Percentiles rank a stretch among this genome's conserved stretches.
Evolutionary conservation across 352 stramenopile species (phyloP).

Genomic region (Phytopythium kandeliae): DNA sequence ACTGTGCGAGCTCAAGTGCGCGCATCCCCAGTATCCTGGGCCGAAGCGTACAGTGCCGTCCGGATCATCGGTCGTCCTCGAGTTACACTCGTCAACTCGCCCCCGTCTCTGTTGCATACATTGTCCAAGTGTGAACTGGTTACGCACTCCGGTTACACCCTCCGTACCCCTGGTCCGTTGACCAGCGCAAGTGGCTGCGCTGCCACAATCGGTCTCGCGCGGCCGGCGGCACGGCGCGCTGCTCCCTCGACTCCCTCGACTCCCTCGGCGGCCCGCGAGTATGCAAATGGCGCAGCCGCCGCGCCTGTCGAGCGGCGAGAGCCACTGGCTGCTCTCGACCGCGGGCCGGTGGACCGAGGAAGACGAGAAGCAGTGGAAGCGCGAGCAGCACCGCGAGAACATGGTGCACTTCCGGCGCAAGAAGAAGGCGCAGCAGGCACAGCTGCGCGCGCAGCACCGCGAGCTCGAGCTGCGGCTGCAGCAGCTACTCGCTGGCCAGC

Average conservation of each 20-base stretch:
- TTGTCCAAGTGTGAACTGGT: neutral
- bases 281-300: constrained; percentile 14
- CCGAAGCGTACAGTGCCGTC: constrained; percentile 1
- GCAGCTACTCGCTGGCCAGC: constrained; percentile 31
- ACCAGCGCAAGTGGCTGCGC: no score
- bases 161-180: no score
- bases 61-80: neutral
- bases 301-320: constrained; percentile 21
- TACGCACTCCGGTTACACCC: no score
- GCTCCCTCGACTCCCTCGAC: no score
- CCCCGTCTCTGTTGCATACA: no score
- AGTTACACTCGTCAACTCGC: neutral
- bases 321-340: constrained; percentile 38
- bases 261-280: constrained; percentile 1
- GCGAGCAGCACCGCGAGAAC: constrained; percentile 41
- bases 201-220: neutral
- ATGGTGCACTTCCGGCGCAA: constrained; percentile 47
- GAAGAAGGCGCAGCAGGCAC: constrained; percentile 40
- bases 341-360: constrained; percentile 38
- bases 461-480: constrained; percentile 27
- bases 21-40: constrained; percentile 3
- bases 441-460: constrained; percentile 30
- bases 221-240: no score
- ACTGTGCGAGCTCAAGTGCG: constrained; percentile 2
- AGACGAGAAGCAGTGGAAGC: constrained; percentile 45